phyloP scores from a whole-genome alignment of 108 stramenopile species.

The Nannochloropsis salina region DNA sequence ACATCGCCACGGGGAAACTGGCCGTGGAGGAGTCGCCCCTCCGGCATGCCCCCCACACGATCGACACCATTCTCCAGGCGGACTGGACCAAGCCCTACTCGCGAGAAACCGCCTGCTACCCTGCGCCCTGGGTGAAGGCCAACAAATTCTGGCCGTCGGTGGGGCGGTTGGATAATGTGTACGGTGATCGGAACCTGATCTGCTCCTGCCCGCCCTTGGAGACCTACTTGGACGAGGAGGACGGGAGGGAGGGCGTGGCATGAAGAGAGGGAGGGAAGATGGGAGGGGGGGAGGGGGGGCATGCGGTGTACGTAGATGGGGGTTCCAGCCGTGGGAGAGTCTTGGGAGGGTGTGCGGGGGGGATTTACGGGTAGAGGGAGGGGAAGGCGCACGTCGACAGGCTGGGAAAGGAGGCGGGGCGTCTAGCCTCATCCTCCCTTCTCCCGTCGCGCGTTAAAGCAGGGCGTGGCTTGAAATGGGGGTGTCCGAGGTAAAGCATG shows the following conservation, averaged over 20 bases:
- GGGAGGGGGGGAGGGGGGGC: neutral
- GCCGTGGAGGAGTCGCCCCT: conserved; percentile 79
- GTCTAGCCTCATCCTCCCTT: conserved; percentile 19
- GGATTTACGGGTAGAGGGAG: neutral
- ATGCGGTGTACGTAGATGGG: neutral
- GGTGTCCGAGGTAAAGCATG: neutral
- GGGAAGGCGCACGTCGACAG: neutral
- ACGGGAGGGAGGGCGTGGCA: conserved; percentile 12
- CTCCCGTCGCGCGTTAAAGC: neutral
- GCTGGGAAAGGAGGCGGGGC: conserved; percentile 8
- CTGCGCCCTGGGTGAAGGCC: conserved; percentile 81
- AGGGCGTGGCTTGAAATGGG: too few relatives aligned
- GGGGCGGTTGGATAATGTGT: conserved; percentile 93
- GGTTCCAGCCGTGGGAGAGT: neutral
- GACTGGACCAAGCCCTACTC: conserved; percentile 86
- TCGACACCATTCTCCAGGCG: conserved; percentile 69
- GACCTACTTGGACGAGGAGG: conserved; percentile 34
- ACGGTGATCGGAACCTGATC: conserved; percentile 89
- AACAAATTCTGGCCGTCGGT: conserved; percentile 98
- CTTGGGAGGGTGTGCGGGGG: neutral
- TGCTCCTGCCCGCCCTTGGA: conserved; percentile 49
- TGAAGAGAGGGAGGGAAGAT: neutral
- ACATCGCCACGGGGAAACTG: conserved; percentile 81
- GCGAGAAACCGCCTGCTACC: conserved; percentile 80
- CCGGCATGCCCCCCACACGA: conserved; percentile 90